Evolutionary conservation across 768 basidiomycete genomes (phyloP), one percentile per base, ranked within the genome.

Genomic region (Steccherinum ochraceum): DNA sequence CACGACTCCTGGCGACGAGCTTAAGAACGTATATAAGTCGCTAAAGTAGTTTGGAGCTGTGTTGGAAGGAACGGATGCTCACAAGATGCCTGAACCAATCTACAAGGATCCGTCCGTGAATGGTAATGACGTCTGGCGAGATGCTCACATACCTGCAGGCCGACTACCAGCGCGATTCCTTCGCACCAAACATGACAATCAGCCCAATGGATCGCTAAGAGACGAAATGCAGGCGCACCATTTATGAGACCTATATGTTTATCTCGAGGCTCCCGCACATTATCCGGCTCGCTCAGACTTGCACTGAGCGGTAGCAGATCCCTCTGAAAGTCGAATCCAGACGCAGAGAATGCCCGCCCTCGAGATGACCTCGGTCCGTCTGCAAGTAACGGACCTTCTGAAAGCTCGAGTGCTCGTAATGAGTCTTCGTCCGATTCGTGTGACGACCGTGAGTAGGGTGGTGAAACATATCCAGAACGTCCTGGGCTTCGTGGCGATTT

Each of bases 1-100:
- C 2, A 97, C 84, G 23, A 97, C 82, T 2, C 95, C 95, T 1
- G 94, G 93, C 4, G 91, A 93, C 3, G 91, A 93, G 69, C 90
- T 93, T 52, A 43, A 26, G 52, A 30, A 43, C 26, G n/a, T n/a
- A n/a, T n/a, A n/a, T n/a, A n/a, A 45, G 3, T 24, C 23, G 44
- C 4, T 30, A 25, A 23, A 21, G n/a, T n/a, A 12, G 5, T 11
- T 20, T 19, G 18, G 2, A 4, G 18, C 26, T 18, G 12, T 18
- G 2, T 41, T 24, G 40, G 16, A 42, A 23, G 40, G 2, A 19
- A 20, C 23, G n/a, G 27, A 3, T 18, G 64, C 85, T 56, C 62
- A 92, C 90, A 95, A 96, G 52, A 96, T 96, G 26, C 93, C 93
- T 16, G 92, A 94, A 13, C 93, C 93, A 67, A 92, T 89, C 84